phyloP scores from a whole-genome alignment of 176 grass and related monocot species.

The Oryza nivara region DNA sequence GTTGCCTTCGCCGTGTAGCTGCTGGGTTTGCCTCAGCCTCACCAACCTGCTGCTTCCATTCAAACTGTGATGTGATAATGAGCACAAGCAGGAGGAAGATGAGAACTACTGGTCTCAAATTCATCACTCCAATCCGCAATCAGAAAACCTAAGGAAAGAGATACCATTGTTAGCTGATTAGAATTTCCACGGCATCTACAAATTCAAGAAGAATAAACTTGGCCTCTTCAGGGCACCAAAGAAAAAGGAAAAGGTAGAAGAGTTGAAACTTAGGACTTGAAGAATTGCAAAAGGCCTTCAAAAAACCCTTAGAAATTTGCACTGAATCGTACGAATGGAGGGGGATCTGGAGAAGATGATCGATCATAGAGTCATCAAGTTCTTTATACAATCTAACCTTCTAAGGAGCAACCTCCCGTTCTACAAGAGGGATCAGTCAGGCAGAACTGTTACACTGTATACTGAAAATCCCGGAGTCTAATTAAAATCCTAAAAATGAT shows the following conservation, averaged over 20 bases:
- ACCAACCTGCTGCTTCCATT: slow-evolving; percentile 80
- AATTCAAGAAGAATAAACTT: neutral
- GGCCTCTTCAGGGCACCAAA: neutral
- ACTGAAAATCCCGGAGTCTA: neutral
- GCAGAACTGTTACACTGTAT: neutral
- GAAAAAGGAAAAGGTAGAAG: neutral
- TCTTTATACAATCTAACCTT: neutral
- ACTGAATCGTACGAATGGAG: neutral
- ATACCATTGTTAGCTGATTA: neutral
- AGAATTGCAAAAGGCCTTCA: neutral
- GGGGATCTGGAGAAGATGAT: neutral
- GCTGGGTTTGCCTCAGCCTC: slow-evolving; percentile 58
- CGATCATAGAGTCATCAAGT: neutral
- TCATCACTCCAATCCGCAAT: slow-evolving; percentile 50
- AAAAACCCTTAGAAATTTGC: neutral
- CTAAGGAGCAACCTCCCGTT: neutral
- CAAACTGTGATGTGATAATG: slow-evolving; percentile 74
- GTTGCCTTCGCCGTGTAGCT: slow-evolving; percentile 51
- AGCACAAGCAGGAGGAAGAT: slow-evolving; percentile 77
- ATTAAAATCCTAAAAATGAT: neutral
- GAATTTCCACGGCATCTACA: neutral
- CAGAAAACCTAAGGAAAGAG: slow-evolving; percentile 37
- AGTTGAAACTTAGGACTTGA: neutral
- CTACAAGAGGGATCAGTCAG: neutral
- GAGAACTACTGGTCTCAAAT: slow-evolving; percentile 59